Conservation (phyloP, 108 stramenopile species). For the Skeletonema costatum region DNA sequence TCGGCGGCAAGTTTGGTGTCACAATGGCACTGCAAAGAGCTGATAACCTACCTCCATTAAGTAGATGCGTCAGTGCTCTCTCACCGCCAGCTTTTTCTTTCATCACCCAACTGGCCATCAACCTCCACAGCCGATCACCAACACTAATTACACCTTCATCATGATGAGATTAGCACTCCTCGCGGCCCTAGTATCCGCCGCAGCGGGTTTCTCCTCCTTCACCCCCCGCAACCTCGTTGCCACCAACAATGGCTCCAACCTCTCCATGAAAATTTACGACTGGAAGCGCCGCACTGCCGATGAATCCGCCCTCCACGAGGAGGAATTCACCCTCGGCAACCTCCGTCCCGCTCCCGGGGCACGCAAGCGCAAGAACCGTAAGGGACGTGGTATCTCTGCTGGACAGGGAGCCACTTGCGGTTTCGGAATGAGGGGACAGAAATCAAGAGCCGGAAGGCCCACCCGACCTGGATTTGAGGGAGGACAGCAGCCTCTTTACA, state of each 20-base stretch:
- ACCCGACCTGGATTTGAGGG: constrained; percentile 96
- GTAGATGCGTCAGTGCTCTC: too few species aligned
- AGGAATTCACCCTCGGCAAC: constrained; percentile 79
- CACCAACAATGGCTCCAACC: constrained; percentile 35
- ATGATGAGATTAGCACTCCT: constrained; percentile 43
- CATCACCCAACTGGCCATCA: neutral
- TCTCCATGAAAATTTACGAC: constrained; percentile 93
- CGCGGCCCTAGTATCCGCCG: constrained; percentile 38
- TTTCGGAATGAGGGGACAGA: constrained; percentile 98
- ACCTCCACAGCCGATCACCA: neutral
- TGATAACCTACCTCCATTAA: too few species aligned
- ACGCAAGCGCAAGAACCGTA: constrained; percentile 77
- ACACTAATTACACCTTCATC: neutral
- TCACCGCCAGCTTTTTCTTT: neutral
- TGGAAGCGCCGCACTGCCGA: constrained; percentile 93
- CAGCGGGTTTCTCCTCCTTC: constrained; percentile 55
- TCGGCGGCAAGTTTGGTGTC: too few species aligned
- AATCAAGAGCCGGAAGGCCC: constrained; percentile 85
- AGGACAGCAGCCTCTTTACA: constrained; percentile 94
- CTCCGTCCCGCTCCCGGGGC: constrained; percentile 86
- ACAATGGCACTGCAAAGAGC: too few species aligned
- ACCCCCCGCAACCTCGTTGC: constrained; percentile 43
- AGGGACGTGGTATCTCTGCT: constrained; percentile 97
- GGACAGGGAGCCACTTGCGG: constrained; percentile 97
- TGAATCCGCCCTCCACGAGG: constrained; percentile 75